Base-by-base conservation (phyloP, 1,284 basidiomycete species). In the Dichomitus squalens region DNA sequence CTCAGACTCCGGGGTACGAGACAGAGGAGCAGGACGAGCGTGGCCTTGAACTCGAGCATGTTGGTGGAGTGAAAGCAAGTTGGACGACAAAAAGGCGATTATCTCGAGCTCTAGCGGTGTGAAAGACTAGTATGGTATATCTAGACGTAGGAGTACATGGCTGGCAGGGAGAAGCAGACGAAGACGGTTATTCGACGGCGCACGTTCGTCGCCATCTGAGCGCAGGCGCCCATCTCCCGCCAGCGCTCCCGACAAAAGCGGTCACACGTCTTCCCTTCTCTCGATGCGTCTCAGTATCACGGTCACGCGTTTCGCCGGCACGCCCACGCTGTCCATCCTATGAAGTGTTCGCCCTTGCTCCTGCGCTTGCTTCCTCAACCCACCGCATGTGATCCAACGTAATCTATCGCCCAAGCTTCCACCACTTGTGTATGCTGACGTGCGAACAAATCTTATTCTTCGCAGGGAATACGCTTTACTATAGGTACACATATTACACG, bases 141-240 rank as follows among this genome's bases (percentile, higher is more conserved):
- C 66, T 66, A 67, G 60, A 61, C 60, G 59, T 58, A 58, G 64
- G 60, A 50, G 51, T 48, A 56, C 53, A 62, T 59, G 53, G 18
- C 20, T 18, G 31, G 56, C 49, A 35, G 47, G 46, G 58, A 25
- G 44, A 29, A 59, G 49, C 49, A 27, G 25, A 38, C 46, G 20
- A 43, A 56, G 43, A 43, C 34, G 25, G 40, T 40, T 39, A 53
- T 49, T 49, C 36, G 59, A 44, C 50, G 56, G 35, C 70, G 70
- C 72, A 72, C 70, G 72, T 73, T 73, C 71, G 72, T 70, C 38
- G 51, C 47, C 25, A 16, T 7, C n/a, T n/a, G n/a, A n/a, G n/a
- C n/a, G n/a, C 49, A 21, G 6, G 14, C 14, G 3, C 6, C 50
- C 39, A 23, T 16, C 39, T 23, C 25, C 27, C 38, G 50, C 36